Percentiles rank a stretch among this genome's conserved stretches.
phyloP scores from a whole-genome alignment of 768 basidiomycete species.

The Kondoa subrosea region DNA sequence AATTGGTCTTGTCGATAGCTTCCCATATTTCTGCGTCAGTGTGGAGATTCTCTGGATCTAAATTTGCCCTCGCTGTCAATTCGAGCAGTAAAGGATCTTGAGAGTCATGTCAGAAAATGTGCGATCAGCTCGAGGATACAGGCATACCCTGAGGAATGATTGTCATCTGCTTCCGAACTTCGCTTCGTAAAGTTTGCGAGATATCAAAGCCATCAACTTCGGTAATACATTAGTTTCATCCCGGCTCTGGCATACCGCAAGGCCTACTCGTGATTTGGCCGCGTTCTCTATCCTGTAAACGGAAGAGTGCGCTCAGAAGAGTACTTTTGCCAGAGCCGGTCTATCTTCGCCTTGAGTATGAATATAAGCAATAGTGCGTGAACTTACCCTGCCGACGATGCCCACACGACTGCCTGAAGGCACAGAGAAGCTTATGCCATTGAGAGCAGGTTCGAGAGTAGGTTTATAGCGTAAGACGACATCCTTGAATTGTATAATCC shows the following conservation, averaged over 20 bases:
- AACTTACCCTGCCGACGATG: background rate
- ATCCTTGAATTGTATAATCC: background rate
- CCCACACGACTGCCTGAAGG: background rate
- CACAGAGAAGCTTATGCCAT: background rate
- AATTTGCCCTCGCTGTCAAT: conserved; percentile 56
- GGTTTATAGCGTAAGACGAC: background rate
- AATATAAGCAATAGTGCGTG: too few species aligned
- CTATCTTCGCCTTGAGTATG: too few species aligned
- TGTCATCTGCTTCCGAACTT: background rate
- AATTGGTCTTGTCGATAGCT: conserved; percentile 50
- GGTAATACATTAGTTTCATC: background rate
- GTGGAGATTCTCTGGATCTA: conserved; percentile 64
- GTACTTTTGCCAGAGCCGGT: background rate
- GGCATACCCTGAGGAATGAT: too few species aligned
- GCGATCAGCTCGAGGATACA: too few species aligned
- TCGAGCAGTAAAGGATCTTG: background rate
- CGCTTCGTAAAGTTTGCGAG: background rate
- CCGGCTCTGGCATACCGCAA: background rate
- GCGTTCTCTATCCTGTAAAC: background rate
- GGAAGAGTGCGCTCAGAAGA: background rate
- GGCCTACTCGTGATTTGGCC: background rate
- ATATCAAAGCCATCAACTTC: background rate
- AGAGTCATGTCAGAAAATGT: background rate
- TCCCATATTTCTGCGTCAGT: conserved; percentile 72
- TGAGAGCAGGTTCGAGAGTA: background rate